Percentiles rank a stretch among this genome's conserved stretches.
Evolutionary conservation across 1,139 yeast species (phyloP).

Genomic region (Suhomyces chickasaworum): DNA sequence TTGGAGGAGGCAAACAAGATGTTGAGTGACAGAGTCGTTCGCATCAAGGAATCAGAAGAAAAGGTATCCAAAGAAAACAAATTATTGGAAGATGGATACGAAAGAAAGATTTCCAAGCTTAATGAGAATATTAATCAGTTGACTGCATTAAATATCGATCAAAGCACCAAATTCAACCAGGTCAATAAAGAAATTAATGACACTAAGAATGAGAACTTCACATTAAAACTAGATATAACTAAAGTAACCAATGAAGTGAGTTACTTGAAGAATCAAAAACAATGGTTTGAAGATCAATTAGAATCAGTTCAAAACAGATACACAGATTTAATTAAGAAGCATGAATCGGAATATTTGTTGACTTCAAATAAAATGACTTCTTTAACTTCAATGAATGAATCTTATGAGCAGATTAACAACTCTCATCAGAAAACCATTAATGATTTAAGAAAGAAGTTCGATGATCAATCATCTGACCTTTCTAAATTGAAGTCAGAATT

Average conservation of each 20-base stretch:
- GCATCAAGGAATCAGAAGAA: constrained; percentile 26
- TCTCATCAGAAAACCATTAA: constrained; percentile 22
- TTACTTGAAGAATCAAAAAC: constrained; percentile 39
- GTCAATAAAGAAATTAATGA: constrained; percentile 41
- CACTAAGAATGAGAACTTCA: constrained; percentile 38
- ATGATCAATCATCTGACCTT: constrained; percentile 46
- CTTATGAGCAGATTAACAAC: constrained; percentile 25
- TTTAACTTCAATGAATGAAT: constrained; percentile 29
- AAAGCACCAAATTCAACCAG: constrained; percentile 40
- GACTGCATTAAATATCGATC: constrained; percentile 52
- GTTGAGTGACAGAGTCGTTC: constrained; percentile 14
- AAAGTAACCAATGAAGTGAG: constrained; percentile 41
- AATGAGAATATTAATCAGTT: constrained; percentile 55
- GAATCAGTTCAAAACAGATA: constrained; percentile 37
- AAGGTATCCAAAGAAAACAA: constrained; percentile 31
- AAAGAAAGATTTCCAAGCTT: constrained; percentile 48
- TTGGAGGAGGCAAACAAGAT: constrained; percentile 16
- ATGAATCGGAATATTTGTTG: constrained; percentile 38
- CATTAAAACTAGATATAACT: constrained; percentile 44
- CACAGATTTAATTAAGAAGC: constrained; percentile 42
- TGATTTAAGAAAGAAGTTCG: constrained; percentile 42
- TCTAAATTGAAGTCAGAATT: constrained; percentile 29
- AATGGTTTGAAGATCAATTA: constrained; percentile 55
- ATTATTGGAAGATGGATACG: constrained; percentile 33
- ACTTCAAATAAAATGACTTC: constrained; percentile 35